phyloP scores from a whole-genome alignment of 139 green algal species.

The Edaphochlamys debaryana region DNA sequence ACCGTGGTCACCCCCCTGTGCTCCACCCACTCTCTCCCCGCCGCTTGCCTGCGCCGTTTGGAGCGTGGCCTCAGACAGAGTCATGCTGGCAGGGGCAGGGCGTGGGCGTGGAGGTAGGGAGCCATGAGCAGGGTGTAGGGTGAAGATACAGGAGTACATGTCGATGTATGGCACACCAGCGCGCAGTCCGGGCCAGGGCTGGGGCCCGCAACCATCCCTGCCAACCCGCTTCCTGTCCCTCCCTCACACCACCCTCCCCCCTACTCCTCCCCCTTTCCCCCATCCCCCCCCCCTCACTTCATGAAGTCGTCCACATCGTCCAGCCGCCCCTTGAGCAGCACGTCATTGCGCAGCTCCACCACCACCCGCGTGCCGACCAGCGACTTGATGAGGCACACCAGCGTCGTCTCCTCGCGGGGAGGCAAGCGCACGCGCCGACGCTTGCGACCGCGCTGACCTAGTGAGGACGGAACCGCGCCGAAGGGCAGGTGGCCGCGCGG shows the following conservation, averaged over 20 bases:
- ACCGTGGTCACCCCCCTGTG: no score
- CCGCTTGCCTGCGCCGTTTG: slow-evolving; percentile 20
- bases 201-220: no score
- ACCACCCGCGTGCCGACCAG: slow-evolving; percentile 41
- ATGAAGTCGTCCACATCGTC: slow-evolving; percentile 56
- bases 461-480: background rate
- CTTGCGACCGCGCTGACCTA: slow-evolving; percentile 10
- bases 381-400: slow-evolving; percentile 51
- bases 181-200: no score
- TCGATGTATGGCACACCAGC: no score
- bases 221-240: no score
- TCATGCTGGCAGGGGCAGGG: slow-evolving; percentile 11
- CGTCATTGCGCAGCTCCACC: slow-evolving; percentile 57
- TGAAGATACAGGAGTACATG: no score
- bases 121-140: no score
- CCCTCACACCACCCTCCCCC: no score
- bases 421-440: background rate
- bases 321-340: slow-evolving; percentile 46
- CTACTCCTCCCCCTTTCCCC: no score
- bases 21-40: background rate
- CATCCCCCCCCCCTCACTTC: no score
- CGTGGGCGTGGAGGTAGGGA: no score
- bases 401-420: slow-evolving; percentile 17
- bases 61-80: slow-evolving; percentile 27
- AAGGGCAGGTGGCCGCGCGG: no score